Percentiles rank a stretch among this genome's conserved stretches.
Conservation (phyloP, 345 rosid genomes). For the Cardamine resedifolia region DNA sequence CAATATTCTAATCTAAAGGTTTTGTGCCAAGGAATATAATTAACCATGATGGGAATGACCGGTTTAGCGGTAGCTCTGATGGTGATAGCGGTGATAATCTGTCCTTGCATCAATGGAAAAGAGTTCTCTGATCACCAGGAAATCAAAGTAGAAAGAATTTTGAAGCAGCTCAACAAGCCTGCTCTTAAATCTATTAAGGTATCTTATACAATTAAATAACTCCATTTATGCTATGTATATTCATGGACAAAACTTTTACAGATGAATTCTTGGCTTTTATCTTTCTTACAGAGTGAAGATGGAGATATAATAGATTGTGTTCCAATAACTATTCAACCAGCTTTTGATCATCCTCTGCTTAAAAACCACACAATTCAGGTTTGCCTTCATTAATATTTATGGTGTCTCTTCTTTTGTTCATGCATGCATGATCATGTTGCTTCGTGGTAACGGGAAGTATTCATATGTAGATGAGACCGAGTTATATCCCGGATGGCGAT, state of each 20-base stretch:
- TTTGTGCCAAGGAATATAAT: not conserved
- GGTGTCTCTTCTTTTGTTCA: too few relatives aligned
- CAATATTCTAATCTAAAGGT: not conserved
- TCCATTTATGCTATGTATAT: not conserved
- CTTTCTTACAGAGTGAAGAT: constrained; percentile 11
- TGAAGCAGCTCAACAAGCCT: constrained; percentile 60
- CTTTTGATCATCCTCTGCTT: constrained; percentile 33
- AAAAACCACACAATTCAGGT: constrained; percentile 40
- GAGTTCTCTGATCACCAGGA: not conserved
- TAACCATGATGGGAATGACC: not conserved
- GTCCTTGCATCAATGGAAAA: not conserved
- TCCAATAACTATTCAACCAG: constrained; percentile 31
- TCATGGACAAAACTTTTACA: not conserved
- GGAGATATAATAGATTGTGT: constrained; percentile 37
- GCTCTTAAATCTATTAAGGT: constrained; percentile 59
- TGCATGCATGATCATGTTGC: too few relatives aligned
- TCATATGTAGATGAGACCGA: too few relatives aligned
- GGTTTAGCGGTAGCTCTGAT: not conserved
- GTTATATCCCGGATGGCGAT: too few relatives aligned
- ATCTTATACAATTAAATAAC: not conserved
- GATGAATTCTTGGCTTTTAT: not conserved
- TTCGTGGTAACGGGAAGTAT: too few relatives aligned
- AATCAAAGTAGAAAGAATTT: constrained; percentile 43
- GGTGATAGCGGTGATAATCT: not conserved
- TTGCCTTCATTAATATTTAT: too few relatives aligned